These are phyloP conservation scores for Nothopassalora personata DNA, from an alignment of 2,329 filamentous ascomycete species.

Conservation along the genomic window DNA sequence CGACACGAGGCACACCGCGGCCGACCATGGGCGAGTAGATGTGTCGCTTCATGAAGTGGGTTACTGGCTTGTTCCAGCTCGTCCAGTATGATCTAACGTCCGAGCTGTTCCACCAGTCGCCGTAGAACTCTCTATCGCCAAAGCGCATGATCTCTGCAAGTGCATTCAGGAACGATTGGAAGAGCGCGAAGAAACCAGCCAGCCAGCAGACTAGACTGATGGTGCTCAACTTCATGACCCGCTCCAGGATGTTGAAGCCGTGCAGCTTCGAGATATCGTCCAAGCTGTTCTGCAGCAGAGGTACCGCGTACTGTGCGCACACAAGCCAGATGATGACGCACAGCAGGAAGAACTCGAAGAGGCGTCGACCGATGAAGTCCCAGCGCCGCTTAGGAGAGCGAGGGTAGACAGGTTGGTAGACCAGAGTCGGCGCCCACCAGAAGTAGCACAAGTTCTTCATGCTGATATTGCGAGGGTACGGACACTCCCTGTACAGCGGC, in stretches of 20 bases:
- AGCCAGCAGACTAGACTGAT: constrained; percentile 97
- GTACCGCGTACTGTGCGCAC: constrained; percentile 88
- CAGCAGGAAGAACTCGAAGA: constrained; percentile 70
- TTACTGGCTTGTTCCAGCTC: constrained; percentile 96
- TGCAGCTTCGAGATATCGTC: constrained; percentile 80
- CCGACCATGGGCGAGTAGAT: constrained; percentile 84
- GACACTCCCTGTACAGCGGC: constrained; percentile 72
- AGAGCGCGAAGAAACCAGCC: constrained; percentile 92
- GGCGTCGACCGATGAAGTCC: constrained; percentile 78
- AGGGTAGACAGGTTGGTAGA: constrained; percentile 96
- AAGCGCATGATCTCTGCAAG: constrained; percentile 86
- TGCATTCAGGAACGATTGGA: constrained; percentile 88
- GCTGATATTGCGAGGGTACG: constrained; percentile 88
- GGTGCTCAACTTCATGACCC: constrained; percentile 89
- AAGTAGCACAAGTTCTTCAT: constrained; percentile 86
- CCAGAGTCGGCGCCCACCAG: constrained; percentile 94
- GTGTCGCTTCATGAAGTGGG: constrained; percentile 92
- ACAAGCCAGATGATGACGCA: constrained; percentile 83
- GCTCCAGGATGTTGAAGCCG: constrained; percentile 74
- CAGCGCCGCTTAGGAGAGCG: constrained; percentile 76
- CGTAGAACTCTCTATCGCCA: constrained; percentile 90
- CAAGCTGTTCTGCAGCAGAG: constrained; percentile 81
- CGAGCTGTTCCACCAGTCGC: constrained; percentile 95
- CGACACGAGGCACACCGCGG: constrained; percentile 66
- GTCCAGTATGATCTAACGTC: constrained; percentile 88